These are phyloP conservation scores for Mucor velutinosus DNA, from an alignment of 371 early-diverging fungal species.

Conservation along the genomic window DNA sequence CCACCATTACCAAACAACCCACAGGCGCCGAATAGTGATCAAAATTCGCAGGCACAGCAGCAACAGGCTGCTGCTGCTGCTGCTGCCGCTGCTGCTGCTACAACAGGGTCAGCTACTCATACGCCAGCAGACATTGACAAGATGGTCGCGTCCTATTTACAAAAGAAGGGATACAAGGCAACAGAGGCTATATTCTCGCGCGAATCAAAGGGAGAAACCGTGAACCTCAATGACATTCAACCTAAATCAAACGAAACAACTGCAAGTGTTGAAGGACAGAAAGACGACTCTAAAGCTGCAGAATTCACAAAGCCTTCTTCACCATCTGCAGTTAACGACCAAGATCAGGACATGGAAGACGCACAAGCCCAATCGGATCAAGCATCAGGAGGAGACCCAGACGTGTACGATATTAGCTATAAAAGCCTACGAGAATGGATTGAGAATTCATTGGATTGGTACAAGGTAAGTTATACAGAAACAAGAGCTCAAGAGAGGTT, in stretches of 20 bases:
- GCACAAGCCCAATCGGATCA: not conserved
- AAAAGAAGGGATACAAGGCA: conserved; percentile 34
- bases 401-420: conserved; percentile 78
- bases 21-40: not conserved
- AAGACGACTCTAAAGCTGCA: not conserved
- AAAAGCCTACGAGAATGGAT: conserved; percentile 87
- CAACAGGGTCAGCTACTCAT: conserved; percentile 8
- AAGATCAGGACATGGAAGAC: conserved; percentile 5
- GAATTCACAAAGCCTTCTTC: not conserved
- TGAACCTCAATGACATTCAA: conserved; percentile 10
- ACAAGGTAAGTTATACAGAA: conserved; percentile 58
- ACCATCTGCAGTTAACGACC: not conserved
- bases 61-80: conserved; percentile 1
- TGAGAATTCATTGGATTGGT: conserved; percentile 93
- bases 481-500: no score
- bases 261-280: not conserved
- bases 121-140: conserved; percentile 31
- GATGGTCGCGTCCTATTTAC: conserved; percentile 40
- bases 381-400: conserved; percentile 60
- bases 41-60: not conserved
- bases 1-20: conserved; percentile 9
- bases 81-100: conserved; percentile 5
- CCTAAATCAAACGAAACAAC: not conserved
- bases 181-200: conserved; percentile 34
- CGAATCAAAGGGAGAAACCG: conserved; percentile 31